Percentiles rank a stretch among this genome's conserved stretches.
Evolutionary conservation across 129 eudicot genomes (phyloP).

Genomic region (Centaurea solstitialis): DNA sequence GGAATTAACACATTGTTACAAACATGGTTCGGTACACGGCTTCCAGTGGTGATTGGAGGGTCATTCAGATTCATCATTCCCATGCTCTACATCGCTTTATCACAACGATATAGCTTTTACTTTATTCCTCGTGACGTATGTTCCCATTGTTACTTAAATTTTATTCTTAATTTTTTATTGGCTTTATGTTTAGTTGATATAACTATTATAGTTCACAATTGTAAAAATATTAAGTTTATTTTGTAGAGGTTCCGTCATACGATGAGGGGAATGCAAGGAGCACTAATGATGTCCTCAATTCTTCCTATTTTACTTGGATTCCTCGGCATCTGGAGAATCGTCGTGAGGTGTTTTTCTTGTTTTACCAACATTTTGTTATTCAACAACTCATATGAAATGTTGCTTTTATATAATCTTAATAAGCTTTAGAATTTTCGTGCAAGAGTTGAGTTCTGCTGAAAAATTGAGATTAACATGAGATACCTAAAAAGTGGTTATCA

Average conservation of each 20-base stretch:
- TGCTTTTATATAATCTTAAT: neutral
- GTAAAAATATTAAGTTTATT: neutral
- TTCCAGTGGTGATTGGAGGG: slow-evolving; percentile 84
- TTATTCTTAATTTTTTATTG: neutral
- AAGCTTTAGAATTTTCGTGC: neutral
- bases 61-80: slow-evolving; percentile 79
- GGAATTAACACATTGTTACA: slow-evolving; percentile 84
- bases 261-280: slow-evolving; percentile 90
- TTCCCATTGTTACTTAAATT: neutral
- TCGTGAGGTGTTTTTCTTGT: slow-evolving; percentile 44
- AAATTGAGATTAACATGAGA: no score
- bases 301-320: slow-evolving; percentile 73
- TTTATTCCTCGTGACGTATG: slow-evolving; percentile 56
- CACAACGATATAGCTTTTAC: slow-evolving; percentile 49
- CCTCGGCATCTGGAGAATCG: slow-evolving; percentile 84
- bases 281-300: slow-evolving; percentile 71
- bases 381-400: neutral
- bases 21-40: slow-evolving; percentile 72
- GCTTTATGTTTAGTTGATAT: neutral
- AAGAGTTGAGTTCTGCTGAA: no score
- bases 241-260: slow-evolving; percentile 72
- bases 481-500: no score
- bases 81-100: slow-evolving; percentile 52
- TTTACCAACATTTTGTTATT: neutral
- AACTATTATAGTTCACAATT: neutral